Conservation (phyloP, 306 rosid genomes). For the Begonia masoniana region DNA sequence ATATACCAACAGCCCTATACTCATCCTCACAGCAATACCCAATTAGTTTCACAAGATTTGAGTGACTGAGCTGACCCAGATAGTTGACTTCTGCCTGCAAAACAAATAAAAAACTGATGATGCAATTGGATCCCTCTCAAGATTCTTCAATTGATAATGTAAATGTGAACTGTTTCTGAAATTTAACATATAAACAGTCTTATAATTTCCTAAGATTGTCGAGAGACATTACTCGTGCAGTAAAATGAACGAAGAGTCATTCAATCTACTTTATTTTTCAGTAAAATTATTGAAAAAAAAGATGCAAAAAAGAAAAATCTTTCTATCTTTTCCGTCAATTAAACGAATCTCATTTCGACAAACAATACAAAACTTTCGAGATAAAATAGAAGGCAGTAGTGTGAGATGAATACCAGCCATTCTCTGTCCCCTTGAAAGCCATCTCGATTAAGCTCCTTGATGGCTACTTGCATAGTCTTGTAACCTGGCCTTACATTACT, state of each 20-base stretch:
- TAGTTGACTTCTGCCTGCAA: conserved; percentile 92
- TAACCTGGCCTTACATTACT: conserved; percentile 51
- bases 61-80: conserved; percentile 80
- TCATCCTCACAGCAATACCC: conserved; percentile 98
- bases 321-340: too few species aligned
- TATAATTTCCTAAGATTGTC: too few species aligned
- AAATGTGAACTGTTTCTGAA: too few species aligned
- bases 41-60: conserved; percentile 88
- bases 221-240: too few species aligned
- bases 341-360: too few species aligned
- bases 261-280: too few species aligned
- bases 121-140: neutral
- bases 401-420: conserved; percentile 62
- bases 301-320: too few species aligned
- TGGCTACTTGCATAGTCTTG: conserved; percentile 56
- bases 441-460: conserved; percentile 92
- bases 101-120: conserved; percentile 6
- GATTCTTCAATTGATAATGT: neutral
- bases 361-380: too few species aligned
- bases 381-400: too few species aligned
- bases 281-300: too few species aligned
- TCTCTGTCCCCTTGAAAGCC: conserved; percentile 98
- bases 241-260: too few species aligned
- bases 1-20: conserved; percentile 74
- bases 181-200: too few species aligned